phyloP scores from a whole-genome alignment of 441 rosid genomes.

The Populus hybrid region DNA sequence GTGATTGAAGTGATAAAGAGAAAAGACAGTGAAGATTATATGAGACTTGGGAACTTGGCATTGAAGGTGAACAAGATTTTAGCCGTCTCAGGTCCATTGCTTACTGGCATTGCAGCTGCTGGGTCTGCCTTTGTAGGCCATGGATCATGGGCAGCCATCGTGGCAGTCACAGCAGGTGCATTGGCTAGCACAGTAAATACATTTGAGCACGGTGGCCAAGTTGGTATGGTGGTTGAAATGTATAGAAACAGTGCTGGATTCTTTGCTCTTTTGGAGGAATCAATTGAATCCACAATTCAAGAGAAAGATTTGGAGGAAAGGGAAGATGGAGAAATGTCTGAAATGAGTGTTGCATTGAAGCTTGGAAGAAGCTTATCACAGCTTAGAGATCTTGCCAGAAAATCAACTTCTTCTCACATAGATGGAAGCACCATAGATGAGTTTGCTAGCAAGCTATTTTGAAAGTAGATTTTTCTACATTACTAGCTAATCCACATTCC shows the following conservation, averaged over 20 bases:
- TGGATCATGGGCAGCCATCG: conserved; percentile 29
- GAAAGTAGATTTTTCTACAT: not conserved
- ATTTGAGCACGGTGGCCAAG: conserved; percentile 66
- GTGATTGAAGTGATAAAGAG: conserved; percentile 28
- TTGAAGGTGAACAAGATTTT: conserved; percentile 56
- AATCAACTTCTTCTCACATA: conserved; percentile 18
- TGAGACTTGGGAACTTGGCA: conserved; percentile 46
- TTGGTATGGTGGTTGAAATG: conserved; percentile 89
- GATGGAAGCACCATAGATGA: conserved; percentile 42
- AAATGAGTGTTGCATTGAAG: conserved; percentile 72
- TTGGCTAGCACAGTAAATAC: conserved; percentile 48
- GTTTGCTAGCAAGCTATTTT: conserved; percentile 73
- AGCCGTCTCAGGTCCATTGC: conserved; percentile 59
- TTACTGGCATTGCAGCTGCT: conserved; percentile 59
- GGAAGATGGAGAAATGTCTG: conserved; percentile 47
- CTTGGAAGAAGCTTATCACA: conserved; percentile 32
- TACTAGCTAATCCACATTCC: too few relatives aligned
- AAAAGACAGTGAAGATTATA: conserved; percentile 64
- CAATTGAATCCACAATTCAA: conserved; percentile 7
- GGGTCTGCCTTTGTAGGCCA: conserved; percentile 38
- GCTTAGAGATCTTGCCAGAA: conserved; percentile 51
- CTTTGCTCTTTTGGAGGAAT: too few relatives aligned
- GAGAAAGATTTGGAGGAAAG: conserved; percentile 38
- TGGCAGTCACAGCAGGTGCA: conserved; percentile 49
- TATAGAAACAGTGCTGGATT: conserved; percentile 61